Base-by-base conservation (phyloP, 108 stramenopile species). In the Epithemia pelagica region DNA sequence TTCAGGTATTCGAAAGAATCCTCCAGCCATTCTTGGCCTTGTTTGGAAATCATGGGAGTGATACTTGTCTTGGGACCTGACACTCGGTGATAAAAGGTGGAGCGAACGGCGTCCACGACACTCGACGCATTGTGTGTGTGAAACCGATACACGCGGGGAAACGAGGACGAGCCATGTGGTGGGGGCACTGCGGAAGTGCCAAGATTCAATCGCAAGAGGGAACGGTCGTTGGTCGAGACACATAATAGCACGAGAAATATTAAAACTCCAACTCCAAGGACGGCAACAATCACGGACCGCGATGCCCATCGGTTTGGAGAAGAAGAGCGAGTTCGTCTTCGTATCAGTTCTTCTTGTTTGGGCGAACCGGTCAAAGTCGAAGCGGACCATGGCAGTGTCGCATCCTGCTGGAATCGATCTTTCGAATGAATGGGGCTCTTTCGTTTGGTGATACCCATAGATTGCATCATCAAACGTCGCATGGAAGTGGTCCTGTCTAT, bases 1-100 rank as follows among this genome's bases (percentile, higher is more conserved):
- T 24, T 2, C 32, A 30, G 15, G 32, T 77, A 77, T 20, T 83
- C 57, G 3, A 52, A 27, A 20, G 67, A 61, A 22, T 70, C 33
- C 28, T 31, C 20, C 15, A 74, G 30, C 1, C 37, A 2, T 0
- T 8, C 7, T 51, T 68, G 61, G 19, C 23, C 54, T 1, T 62
- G 23, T 1, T 54, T 19, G 10, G 59, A 60, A 53, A 26, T 32
- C 26, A 53, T 57, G 18, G 64, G 30, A 15, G 8, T 58, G 5
- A 46, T n/a, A n/a, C n/a, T 15, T 15, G 37, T 15, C 15, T 46
- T 46, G 37, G 37, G 37, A 46, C n/a, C n/a, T n/a, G n/a, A n/a
- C n/a, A n/a, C n/a, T n/a, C n/a, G n/a, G n/a, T n/a, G n/a, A n/a
- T n/a, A n/a, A n/a, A n/a, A n/a, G n/a, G n/a, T n/a, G n/a, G n/a